A percentile compares a stretch with the other conserved stretches of the same genome.
Evolutionary conservation across 345 rosid genomes (phyloP).

Genomic region (Populus simonii): DNA sequence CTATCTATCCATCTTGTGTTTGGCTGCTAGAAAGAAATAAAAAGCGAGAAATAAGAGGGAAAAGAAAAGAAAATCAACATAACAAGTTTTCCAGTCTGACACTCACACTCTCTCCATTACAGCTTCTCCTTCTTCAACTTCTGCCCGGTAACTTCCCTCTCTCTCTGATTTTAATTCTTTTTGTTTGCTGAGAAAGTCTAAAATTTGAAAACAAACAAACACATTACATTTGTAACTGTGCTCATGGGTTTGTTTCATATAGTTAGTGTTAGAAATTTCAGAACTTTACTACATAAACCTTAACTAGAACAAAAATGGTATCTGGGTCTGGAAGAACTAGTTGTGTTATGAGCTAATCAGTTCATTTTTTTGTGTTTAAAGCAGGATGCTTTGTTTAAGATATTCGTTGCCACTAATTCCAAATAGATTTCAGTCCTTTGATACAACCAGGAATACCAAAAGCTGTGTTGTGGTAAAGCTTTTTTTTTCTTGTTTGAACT

Average conservation of each 20-base stretch:
- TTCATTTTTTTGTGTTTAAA: neutral
- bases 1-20: neutral
- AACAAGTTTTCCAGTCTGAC: neutral
- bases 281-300: no score
- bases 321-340: neutral
- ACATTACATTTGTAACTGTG: no score
- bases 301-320: no score
- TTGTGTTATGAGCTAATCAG: neutral
- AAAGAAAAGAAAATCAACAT: neutral
- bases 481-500: neutral
- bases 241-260: no score
- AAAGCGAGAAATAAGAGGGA: neutral
- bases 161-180: no score
- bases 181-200: no score
- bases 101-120: no score
- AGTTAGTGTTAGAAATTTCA: no score
- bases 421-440: constrained; percentile 35
- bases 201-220: no score
- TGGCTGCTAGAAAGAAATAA: neutral
- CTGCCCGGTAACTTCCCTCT: neutral
- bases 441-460: constrained; percentile 17
- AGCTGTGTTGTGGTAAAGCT: constrained; percentile 52
- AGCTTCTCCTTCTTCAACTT: neutral
- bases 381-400: constrained; percentile 60
- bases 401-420: constrained; percentile 46